These are phyloP conservation scores for Exserohilum turcica DNA, from an alignment of 2,329 filamentous ascomycete species.

Conservation along the genomic window DNA sequence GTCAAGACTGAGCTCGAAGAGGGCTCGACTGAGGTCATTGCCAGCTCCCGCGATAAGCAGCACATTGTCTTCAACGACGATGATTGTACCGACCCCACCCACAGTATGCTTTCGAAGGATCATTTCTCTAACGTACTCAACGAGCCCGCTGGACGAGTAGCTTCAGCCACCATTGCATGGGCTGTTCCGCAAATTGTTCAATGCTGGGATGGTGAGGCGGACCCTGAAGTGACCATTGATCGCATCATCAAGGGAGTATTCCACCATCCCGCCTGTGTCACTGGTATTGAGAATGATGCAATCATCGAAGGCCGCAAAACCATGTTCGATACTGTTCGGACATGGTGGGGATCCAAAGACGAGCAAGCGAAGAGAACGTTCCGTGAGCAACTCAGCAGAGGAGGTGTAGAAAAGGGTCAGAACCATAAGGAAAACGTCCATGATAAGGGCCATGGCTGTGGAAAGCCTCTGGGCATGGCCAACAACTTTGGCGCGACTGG, in stretches of 20 bases:
- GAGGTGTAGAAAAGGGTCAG: conserved; percentile 74
- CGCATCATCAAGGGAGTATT: conserved; percentile 82
- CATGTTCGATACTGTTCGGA: conserved; percentile 80
- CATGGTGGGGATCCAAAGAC: conserved; percentile 79
- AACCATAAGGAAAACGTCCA: conserved; percentile 88
- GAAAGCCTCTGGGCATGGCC: conserved; percentile 77
- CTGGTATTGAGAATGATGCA: conserved; percentile 68
- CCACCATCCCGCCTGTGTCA: conserved; percentile 82
- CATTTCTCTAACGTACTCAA: conserved; percentile 91
- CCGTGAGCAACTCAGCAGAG: conserved; percentile 74
- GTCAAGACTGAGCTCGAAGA: conserved; percentile 86
- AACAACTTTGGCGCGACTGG: conserved; percentile 56
- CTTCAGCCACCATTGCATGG: conserved; percentile 79
- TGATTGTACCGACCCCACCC: conserved; percentile 77
- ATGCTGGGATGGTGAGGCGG: conserved; percentile 81
- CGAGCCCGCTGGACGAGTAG: conserved; percentile 82
- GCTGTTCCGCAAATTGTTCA: conserved; percentile 87
- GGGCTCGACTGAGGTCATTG: conserved; percentile 84
- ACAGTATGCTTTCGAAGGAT: conserved; percentile 95
- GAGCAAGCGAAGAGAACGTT: conserved; percentile 68
- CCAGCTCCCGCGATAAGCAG: conserved; percentile 82
- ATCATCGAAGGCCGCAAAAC: conserved; percentile 71
- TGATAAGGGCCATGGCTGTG: conserved; percentile 84
- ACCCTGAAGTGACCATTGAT: conserved; percentile 72
- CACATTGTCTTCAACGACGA: conserved; percentile 86